Base-by-base conservation (phyloP, 2,329 filamentous ascomycete species). In the Penicillium polonicum region DNA sequence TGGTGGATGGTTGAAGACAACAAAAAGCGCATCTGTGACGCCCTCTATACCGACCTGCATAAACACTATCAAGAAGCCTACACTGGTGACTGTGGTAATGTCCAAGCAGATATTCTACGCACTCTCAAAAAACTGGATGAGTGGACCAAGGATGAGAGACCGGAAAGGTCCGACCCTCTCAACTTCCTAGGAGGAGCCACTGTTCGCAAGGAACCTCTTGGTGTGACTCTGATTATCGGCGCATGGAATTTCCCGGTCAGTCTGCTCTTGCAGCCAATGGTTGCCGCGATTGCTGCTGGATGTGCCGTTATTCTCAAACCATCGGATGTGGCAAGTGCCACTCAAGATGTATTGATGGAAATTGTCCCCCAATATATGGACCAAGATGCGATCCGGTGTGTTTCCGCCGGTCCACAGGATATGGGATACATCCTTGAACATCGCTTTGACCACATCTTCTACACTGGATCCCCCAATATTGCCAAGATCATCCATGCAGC, bases 211-310 rank as follows among this genome's bases (percentile, higher is more conserved):
- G 78, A 81, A 60, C 79, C 79, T 1, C 67, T 75, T 3, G 79
- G 79, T 6, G 74, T 80, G 1, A 70, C 72, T 0, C 70, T 82
- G 10, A 73, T 81, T 42, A 76, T 82, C 23, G 74, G 75, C 0
- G 71, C 78, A 2, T 81, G 78, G 79, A 81, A 82, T 57, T 80
- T 76, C 19, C 79, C 79, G 0, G 65, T 80, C 49, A 59, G 72
- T 3, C 65, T 78, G 4, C 56, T 72, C 0, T 48, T 80, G 0
- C 69, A 74, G 52, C 78, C 78, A 21, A 62, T 78, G 36, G 58
- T 80, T 25, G 75, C 73, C 17, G 78, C 78, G 17, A 77, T 80
- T 19, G 71, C 78, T 2, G 78, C 79, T 1, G 79, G 79, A 6
- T 72, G 68, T 48, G 68, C 71, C 29, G 69, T 75, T 9, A 61